Evolutionary conservation across 2,329 filamentous ascomycete species (phyloP).

Genomic region (Fusarium pseudonygamai): DNA sequence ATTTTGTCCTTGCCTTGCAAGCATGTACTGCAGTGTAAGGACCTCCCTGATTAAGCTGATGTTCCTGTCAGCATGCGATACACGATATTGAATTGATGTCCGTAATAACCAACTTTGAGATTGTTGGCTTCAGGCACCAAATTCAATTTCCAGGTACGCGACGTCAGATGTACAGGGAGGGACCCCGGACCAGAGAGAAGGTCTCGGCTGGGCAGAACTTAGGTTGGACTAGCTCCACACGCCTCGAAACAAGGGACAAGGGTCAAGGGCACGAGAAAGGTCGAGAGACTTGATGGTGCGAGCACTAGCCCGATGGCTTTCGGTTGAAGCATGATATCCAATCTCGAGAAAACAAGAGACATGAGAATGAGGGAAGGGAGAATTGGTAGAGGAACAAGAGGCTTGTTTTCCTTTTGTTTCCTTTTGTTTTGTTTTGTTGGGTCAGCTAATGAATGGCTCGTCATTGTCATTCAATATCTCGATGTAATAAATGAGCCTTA

Average conservation of each 20-base stretch:
- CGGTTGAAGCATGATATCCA: constrained; percentile 31
- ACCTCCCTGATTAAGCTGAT: constrained; percentile 5
- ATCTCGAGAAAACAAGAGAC: constrained; percentile 24
- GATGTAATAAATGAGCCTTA: not conserved
- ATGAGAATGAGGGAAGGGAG: not conserved
- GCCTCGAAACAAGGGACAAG: constrained; percentile 20
- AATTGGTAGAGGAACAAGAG: not conserved
- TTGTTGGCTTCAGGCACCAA: constrained; percentile 13
- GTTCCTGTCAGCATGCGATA: constrained; percentile 2
- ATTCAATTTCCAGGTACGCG: constrained; percentile 8
- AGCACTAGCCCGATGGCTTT: constrained; percentile 29
- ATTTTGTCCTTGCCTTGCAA: not conserved
- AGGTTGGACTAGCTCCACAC: constrained; percentile 27
- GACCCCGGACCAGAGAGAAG: constrained; percentile 9
- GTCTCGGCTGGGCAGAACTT: constrained; percentile 13
- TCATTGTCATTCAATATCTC: constrained; percentile 6
- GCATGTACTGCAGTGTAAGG: not conserved
- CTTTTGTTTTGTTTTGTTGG: not conserved
- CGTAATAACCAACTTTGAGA: not conserved
- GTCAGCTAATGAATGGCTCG: not conserved
- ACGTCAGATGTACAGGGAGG: constrained; percentile 6
- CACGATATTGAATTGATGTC: constrained; percentile 3
- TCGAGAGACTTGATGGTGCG: constrained; percentile 19
- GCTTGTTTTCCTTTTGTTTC: not conserved
- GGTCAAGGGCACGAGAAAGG: constrained; percentile 7